phyloP scores from a whole-genome alignment of 2,329 filamentous ascomycete species.

The Blumeria graminis region DNA sequence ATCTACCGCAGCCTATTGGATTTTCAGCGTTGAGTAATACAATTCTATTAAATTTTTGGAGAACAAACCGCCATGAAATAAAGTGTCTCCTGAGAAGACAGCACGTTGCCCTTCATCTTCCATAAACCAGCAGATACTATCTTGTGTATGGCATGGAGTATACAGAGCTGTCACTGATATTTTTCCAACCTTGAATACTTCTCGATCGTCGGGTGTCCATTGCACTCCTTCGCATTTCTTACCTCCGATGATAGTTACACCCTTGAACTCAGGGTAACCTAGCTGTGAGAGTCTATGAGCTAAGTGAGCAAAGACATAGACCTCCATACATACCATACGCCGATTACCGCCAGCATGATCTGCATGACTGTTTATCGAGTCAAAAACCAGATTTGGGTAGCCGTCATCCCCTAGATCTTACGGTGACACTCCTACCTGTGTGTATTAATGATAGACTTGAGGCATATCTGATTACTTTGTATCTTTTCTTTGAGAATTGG shows the following conservation, averaged over 20 bases:
- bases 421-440: conserved; percentile 47
- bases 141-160: conserved; percentile 93
- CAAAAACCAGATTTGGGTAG: conserved; percentile 3
- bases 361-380: conserved; percentile 40
- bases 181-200: conserved; percentile 58
- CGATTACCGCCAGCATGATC: conserved; percentile 87
- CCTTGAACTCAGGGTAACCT: conserved; percentile 10
- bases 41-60: not conserved
- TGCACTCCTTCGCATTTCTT: conserved; percentile 66
- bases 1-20: conserved; percentile 60
- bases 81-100: conserved; percentile 87
- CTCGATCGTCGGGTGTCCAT: conserved; percentile 47
- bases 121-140: conserved; percentile 89
- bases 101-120: conserved; percentile 55
- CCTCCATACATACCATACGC: conserved; percentile 34
- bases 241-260: conserved; percentile 56
- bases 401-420: not conserved
- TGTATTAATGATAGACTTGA: conserved; percentile 83
- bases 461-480: conserved; percentile 45
- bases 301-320: not conserved
- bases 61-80: conserved; percentile 64
- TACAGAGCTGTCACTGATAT: conserved; percentile 74
- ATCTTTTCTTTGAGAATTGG: conserved; percentile 51
- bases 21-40: not conserved
- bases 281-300: conserved; percentile 5